Base-by-base conservation (phyloP, 2,329 filamentous ascomycete species). In the Alternaria consortialis region DNA sequence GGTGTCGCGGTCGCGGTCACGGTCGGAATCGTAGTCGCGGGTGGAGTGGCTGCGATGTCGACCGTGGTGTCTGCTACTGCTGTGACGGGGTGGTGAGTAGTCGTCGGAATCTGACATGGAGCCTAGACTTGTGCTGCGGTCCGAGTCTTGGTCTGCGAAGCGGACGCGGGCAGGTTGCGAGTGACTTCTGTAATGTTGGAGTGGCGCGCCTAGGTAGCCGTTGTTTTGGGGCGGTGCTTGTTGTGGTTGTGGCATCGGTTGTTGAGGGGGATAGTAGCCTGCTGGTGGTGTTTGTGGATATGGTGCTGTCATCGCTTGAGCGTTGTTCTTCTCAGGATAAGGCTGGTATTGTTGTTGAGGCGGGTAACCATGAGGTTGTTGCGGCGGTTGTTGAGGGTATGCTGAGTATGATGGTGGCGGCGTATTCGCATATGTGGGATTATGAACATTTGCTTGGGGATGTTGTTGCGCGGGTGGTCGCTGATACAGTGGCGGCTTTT, bases 121-220 rank as follows among this genome's bases (percentile, higher is more conserved):
- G 42, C 65, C 63, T 42, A 67, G 51, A 43, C 64, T 68, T 36
- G 54, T 68, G 54, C 65, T 69, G 53, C 59, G 60, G 11, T 70
- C 65, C 2, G 62, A 67, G 17, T 72, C 66, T 31, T 71, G 52
- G 40, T 72, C 70, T 56, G 69, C 70, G 56, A 78, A 77, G 23
- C 57, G 73, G 5, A 78, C 75, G 39, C 72, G 73, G 12, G 74
- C 56, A 1, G 75, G 75, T 48, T 78, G 75, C 0, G 74, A 77
- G 59, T 74, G 72, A 47, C 71, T 74, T 60, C 75, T 62, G 2
- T 56, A 23, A 1, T 61, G 72, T 40, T 74, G 72, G 2, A 73
- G 50, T 1, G 74, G 76, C 5, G 68, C 66, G 37, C 67, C 70
- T 52, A 75, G 62, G 55, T 74, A 70, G 43, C 58, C 60, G 53